phyloP scores from a whole-genome alignment of 2,329 filamentous ascomycete genomes.

The Alternaria brassicae region DNA sequence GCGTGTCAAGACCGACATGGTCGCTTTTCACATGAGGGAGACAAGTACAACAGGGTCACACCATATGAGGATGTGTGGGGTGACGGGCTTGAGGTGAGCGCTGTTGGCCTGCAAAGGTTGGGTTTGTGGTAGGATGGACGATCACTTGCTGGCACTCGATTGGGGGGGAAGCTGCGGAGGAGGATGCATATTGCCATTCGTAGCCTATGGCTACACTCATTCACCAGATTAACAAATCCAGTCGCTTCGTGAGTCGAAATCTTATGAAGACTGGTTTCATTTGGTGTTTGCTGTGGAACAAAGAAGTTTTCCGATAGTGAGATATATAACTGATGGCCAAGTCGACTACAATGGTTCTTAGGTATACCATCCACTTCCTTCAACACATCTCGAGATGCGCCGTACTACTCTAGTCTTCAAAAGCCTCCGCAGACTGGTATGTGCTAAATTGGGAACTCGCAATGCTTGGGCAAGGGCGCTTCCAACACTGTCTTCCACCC shows the following conservation, averaged over 20 bases:
- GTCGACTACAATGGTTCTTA: neutral
- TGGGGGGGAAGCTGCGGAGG: neutral
- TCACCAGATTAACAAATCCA: neutral
- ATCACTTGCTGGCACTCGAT: neutral
- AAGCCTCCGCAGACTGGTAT: neutral
- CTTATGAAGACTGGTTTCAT: neutral
- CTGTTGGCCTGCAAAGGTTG: neutral
- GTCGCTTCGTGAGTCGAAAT: neutral
- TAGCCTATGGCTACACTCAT: neutral
- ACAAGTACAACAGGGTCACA: neutral
- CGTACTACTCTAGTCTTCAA: neutral
- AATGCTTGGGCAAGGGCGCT: neutral
- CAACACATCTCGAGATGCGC: neutral
- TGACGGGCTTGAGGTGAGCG: neutral
- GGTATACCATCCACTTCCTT: neutral
- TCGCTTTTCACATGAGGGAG: neutral
- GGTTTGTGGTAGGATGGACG: neutral
- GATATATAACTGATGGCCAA: neutral
- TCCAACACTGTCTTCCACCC: neutral
- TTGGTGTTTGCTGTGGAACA: neutral
- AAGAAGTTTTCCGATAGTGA: neutral
- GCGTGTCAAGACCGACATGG: neutral
- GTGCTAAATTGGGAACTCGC: no score
- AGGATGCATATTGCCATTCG: no score
- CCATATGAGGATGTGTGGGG: neutral